Evolutionary conservation across 1,284 basidiomycete species (phyloP).

Genomic region (Boletus sp.): DNA sequence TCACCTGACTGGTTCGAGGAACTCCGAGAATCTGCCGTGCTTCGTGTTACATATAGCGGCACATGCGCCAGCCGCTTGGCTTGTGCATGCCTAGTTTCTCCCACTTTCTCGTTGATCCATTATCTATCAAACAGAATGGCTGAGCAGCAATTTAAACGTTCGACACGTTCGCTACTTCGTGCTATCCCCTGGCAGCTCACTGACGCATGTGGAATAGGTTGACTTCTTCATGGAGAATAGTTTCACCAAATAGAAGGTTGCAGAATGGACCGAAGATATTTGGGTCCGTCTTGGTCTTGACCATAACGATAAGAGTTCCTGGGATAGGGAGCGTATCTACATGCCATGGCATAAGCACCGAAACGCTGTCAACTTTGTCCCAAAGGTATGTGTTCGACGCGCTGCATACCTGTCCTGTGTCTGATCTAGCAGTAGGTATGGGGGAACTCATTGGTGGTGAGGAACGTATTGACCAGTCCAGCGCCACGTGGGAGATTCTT

Average conservation of each 20-base stretch:
- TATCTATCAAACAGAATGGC: background rate
- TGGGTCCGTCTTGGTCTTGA: conserved; percentile 50
- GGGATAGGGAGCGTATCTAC: conserved; percentile 49
- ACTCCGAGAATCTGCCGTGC: background rate
- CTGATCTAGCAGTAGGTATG: background rate
- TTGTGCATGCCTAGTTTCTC: background rate
- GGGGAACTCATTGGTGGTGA: background rate
- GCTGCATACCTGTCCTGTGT: background rate
- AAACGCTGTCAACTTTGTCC: conserved; percentile 46
- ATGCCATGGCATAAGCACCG: conserved; percentile 46
- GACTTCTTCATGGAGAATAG: conserved; percentile 53
- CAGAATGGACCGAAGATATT: conserved; percentile 45
- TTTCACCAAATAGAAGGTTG: conserved; percentile 45
- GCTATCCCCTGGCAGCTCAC: background rate
- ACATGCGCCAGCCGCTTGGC: background rate
- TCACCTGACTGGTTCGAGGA: conserved; percentile 6
- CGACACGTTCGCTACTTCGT: background rate
- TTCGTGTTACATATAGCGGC: background rate
- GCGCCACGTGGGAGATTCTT: background rate
- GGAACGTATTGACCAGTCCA: background rate
- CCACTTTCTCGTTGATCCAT: background rate
- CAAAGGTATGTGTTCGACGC: conserved; percentile 38
- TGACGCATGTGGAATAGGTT: conserved; percentile 37
- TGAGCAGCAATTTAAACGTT: background rate
- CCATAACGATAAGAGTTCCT: conserved; percentile 49